Conservation (phyloP, 441 rosid genomes). For the Cnidoscolus chayamansa region DNA sequence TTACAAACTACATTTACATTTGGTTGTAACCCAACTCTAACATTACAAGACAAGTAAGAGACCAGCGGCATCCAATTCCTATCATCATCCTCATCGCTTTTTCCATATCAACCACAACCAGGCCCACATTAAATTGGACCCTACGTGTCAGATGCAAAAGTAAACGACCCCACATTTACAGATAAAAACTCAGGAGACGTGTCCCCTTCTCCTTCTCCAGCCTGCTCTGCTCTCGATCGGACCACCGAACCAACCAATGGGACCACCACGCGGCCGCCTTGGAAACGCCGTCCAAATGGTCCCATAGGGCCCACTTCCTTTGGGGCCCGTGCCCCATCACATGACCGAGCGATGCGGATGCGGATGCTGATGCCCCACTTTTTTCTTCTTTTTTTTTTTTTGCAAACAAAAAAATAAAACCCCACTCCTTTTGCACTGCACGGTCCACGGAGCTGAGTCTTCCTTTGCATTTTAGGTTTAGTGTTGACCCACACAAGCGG, state of each 20-base stretch:
- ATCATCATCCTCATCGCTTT: neutral
- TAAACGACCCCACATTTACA: neutral
- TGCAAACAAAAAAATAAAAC: neutral
- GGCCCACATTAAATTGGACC: too few species aligned
- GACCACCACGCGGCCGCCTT: constrained; percentile 53
- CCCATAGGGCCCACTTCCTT: constrained; percentile 28
- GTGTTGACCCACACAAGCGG: constrained; percentile 38
- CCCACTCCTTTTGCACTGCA: constrained; percentile 10
- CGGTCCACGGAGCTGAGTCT: constrained; percentile 30
- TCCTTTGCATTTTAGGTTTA: neutral
- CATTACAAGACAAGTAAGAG: too few species aligned
- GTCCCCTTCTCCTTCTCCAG: constrained; percentile 11
- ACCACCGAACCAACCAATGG: constrained; percentile 42
- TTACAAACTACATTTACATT: neutral
- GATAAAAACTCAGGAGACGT: constrained; percentile 21
- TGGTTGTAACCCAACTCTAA: neutral
- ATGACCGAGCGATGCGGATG: constrained; percentile 17
- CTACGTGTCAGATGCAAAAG: neutral
- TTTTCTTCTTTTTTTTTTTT: too few species aligned
- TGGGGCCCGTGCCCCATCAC: constrained; percentile 41
- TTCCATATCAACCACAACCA: neutral
- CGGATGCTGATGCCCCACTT: constrained; percentile 23
- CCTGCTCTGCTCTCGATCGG: constrained; percentile 25
- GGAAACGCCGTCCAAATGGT: constrained; percentile 40
- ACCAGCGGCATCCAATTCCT: neutral